A percentile compares a stretch with the other conserved stretches of the same genome.
Evolutionary conservation across 2,329 filamentous ascomycete genomes (phyloP).

Genomic region (Aspergillus pseudotamarii): DNA sequence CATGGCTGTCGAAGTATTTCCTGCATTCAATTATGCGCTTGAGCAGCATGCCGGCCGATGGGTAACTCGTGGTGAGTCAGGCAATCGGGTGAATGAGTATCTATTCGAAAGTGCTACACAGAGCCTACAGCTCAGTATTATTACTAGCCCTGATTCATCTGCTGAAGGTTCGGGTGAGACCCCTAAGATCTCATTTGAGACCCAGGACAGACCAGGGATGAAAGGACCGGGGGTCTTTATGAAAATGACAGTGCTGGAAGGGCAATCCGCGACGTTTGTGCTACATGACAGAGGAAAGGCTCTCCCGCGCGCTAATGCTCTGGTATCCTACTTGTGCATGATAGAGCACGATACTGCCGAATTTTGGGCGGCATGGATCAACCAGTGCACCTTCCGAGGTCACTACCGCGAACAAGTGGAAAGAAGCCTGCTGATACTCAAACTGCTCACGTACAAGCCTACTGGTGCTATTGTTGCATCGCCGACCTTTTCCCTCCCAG

Average conservation of each 20-base stretch:
- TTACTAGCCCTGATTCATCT: neutral
- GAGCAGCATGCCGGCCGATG: neutral
- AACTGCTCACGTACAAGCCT: constrained; percentile 76
- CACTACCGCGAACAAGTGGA: constrained; percentile 72
- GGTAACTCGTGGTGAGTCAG: neutral
- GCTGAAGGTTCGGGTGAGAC: neutral
- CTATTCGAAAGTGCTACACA: neutral
- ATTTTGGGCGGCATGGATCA: constrained; percentile 56
- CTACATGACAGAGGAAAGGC: neutral
- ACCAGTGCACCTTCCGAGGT: constrained; percentile 70
- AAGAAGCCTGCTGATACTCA: constrained; percentile 72
- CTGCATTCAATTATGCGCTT: neutral
- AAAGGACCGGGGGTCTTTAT: neutral
- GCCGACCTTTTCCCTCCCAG: constrained; percentile 76
- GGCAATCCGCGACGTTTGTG: neutral
- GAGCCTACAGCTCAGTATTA: neutral
- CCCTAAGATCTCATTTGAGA: neutral
- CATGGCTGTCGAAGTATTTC: neutral
- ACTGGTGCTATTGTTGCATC: constrained; percentile 77
- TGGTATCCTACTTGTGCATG: neutral
- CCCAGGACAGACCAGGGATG: neutral
- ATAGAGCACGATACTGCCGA: neutral
- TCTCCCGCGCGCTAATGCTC: neutral
- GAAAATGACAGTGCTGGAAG: neutral
- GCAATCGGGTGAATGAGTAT: neutral